Percentiles rank a stretch among this genome's conserved stretches.
Evolutionary conservation across 495 filamentous ascomycete species (phyloP).

Genomic region (Polyplosphaeria fusca): DNA sequence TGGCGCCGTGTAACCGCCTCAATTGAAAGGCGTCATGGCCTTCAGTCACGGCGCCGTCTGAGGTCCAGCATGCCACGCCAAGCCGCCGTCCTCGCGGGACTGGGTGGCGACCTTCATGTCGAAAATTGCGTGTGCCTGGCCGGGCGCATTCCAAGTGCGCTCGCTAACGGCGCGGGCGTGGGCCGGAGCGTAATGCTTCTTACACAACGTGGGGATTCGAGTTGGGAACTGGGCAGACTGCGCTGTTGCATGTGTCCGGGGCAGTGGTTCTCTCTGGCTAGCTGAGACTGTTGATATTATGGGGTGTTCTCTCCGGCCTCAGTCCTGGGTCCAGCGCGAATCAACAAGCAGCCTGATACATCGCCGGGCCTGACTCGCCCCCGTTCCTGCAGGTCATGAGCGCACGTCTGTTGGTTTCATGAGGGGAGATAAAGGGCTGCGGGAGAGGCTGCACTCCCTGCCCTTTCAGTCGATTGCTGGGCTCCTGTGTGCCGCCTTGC

Average conservation of each 20-base stretch:
- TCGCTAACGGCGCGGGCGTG: conserved; percentile 3
- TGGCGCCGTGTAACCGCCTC: too few relatives aligned
- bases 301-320: not conserved
- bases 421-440: conserved; percentile 8
- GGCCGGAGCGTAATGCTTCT: conserved; percentile 16
- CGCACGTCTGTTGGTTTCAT: not conserved
- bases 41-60: not conserved
- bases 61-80: conserved; percentile 23
- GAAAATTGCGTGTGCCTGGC: conserved; percentile 2
- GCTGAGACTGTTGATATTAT: not conserved
- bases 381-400: conserved; percentile 33
- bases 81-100: not conserved
- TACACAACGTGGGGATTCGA: conserved; percentile 27
- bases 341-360: conserved; percentile 8
- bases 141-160: not conserved
- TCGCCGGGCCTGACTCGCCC: conserved; percentile 15
- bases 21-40: too few relatives aligned
- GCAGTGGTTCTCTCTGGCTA: not conserved
- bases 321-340: conserved; percentile 4
- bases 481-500: conserved; percentile 8
- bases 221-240: not conserved
- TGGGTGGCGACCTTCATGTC: not conserved
- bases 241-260: not conserved
- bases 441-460: conserved; percentile 18
- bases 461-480: not conserved